Evolutionary conservation across 2,329 filamentous ascomycete species (phyloP).

Genomic region (Pseudomassariella vexata): DNA sequence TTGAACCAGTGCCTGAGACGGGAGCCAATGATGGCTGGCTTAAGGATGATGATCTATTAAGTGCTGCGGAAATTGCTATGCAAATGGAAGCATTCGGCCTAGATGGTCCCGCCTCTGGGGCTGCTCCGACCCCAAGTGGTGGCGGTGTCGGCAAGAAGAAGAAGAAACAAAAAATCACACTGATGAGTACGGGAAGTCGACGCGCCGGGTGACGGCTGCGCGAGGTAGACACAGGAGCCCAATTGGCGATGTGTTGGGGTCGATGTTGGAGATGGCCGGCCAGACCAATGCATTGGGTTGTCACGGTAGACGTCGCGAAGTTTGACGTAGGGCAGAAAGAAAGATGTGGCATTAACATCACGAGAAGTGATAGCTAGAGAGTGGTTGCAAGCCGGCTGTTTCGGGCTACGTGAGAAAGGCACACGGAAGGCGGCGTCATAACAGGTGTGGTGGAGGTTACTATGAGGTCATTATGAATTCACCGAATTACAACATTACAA

Average conservation of each 20-base stretch:
- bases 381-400: too few relatives aligned
- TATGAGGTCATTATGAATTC: too few relatives aligned
- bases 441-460: too few relatives aligned
- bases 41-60: conserved; percentile 70
- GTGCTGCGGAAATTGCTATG: conserved; percentile 50
- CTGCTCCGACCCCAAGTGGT: conserved; percentile 14
- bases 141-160: conserved; percentile 52
- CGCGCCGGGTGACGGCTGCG: conserved; percentile 19
- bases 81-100: conserved; percentile 52
- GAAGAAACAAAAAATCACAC: conserved; percentile 66
- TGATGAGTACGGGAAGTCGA: conserved; percentile 63
- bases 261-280: not conserved
- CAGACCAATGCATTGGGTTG: not conserved
- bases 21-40: conserved; percentile 76
- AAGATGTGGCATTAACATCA: too few relatives aligned
- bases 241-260: not conserved
- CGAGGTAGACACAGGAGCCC: too few relatives aligned
- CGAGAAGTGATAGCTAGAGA: too few relatives aligned
- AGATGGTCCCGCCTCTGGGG: conserved; percentile 18
- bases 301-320: too few relatives aligned
- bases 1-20: conserved; percentile 33
- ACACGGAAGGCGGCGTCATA: too few relatives aligned
- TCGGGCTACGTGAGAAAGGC: too few relatives aligned
- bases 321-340: too few relatives aligned
- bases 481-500: too few relatives aligned